A percentile compares a stretch with the other conserved stretches of the same genome.
Conservation (phyloP, 139 green algal genomes). For the Volvox africanus region DNA sequence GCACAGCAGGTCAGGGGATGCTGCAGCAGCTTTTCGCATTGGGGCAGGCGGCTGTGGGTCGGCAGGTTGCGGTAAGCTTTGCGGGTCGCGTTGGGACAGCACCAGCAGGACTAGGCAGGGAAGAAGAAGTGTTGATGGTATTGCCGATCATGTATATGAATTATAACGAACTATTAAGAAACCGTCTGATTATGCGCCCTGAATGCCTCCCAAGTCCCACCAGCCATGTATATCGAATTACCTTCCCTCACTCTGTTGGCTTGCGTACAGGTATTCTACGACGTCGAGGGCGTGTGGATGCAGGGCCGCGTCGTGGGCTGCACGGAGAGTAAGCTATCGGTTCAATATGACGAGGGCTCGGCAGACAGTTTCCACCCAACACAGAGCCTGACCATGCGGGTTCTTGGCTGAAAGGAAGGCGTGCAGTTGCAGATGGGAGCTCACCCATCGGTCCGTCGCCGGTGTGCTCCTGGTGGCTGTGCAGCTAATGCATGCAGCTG, state of each 20-base stretch:
- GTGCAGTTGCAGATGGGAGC: too few relatives aligned
- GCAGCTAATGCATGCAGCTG: too few relatives aligned
- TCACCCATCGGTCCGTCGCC: too few relatives aligned
- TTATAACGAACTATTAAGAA: background rate
- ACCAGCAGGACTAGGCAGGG: too few relatives aligned
- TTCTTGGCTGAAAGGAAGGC: background rate
- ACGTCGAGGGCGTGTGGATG: conserved; percentile 46
- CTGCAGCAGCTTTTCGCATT: conserved; percentile 32
- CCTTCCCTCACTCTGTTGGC: too few relatives aligned
- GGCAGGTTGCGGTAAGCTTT: conserved; percentile 8
- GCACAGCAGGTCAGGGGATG: background rate
- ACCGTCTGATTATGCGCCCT: background rate
- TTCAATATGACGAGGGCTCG: conserved; percentile 28
- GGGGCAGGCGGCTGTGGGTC: background rate
- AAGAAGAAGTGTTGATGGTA: background rate
- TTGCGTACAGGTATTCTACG: conserved; percentile 32
- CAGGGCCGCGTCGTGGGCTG: background rate
- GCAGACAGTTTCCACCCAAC: conserved; percentile 5
- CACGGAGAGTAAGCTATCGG: background rate
- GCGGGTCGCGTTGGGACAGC: too few relatives aligned
- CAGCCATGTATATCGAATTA: too few relatives aligned
- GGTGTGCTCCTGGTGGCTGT: too few relatives aligned
- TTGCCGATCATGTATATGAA: too few relatives aligned
- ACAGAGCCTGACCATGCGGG: conserved; percentile 34
- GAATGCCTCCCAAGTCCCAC: too few relatives aligned